Base-by-base conservation (phyloP, 2,329 filamentous ascomycete species). In the Penicillium frequentans region DNA sequence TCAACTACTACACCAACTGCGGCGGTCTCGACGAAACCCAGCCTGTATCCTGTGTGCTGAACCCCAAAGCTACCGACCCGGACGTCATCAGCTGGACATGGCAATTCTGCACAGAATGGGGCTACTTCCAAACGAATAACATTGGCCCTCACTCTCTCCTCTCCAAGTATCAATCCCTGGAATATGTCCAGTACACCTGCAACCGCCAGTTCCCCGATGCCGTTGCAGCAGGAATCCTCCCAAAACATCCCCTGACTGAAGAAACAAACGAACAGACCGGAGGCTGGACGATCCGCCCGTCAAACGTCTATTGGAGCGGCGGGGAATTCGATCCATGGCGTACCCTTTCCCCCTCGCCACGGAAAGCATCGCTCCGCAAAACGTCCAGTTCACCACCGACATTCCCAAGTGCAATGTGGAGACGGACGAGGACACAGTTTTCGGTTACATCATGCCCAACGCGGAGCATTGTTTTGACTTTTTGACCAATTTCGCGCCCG, bases 101-200 rank as follows among this genome's bases (percentile, higher is more conserved):
- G 79, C 80, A 84, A 62, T 80, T 78, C 64, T 84, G 82, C 67
- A 80, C 77, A 2, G 75, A 84, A 64, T 82, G 77, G 77, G 82
- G 81, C 10, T 83, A 73, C 67, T 80, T 77, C 64, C 79, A 81
- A 64, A 73, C 73, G 51, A 75, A 78, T 33, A 84, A 84, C 61
- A 65, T 77, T 1, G 79, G 80, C n/a, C 64, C 70, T 19, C 74
- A 79, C 55, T 75, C 79, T 35, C 68, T 84, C 9, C 69, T 81
- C 26, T 81, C 79, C 16, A 75, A 72, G 33, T 82, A 77, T 62
- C 78, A 81, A 61, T 76, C 74, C 19, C 71, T 80, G 13, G 57
- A 73, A 8, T 77, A 81, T 61, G 72, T 77, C 55, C 71, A 76
- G 47, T 71, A 77, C 42, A 70, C 75, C 52, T 84, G 82, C 68